Conservation (phyloP, 2,329 filamentous ascomycete species). For the Trichoderma citrinoviride region DNA sequence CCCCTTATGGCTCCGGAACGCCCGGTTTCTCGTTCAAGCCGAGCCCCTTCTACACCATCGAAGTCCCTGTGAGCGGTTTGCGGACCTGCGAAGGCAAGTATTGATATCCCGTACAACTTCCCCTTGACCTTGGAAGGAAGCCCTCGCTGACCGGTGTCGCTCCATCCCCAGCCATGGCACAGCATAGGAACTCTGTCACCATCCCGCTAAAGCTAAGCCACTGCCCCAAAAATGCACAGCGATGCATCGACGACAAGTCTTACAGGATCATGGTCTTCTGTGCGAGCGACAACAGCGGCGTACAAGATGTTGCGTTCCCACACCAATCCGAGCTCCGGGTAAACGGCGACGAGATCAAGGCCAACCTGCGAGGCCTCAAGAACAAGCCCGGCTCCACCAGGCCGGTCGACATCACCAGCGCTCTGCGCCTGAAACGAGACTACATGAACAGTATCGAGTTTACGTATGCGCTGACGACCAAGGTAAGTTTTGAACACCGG, state of each 20-base stretch:
- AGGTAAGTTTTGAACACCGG: slow-evolving; percentile 46
- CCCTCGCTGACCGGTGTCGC: neutral
- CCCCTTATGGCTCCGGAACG: slow-evolving; percentile 24
- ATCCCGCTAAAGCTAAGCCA: slow-evolving; percentile 50
- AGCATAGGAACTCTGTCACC: slow-evolving; percentile 49
- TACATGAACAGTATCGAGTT: slow-evolving; percentile 79
- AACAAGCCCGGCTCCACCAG: slow-evolving; percentile 94
- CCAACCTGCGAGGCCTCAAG: slow-evolving; percentile 91
- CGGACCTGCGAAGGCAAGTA: slow-evolving; percentile 70
- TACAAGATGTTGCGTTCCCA: slow-evolving; percentile 82
- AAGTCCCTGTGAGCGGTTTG: slow-evolving; percentile 61
- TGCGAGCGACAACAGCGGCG: slow-evolving; percentile 59
- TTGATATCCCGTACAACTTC: too few relatives aligned
- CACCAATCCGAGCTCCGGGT: slow-evolving; percentile 90
- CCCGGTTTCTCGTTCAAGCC: slow-evolving; percentile 51
- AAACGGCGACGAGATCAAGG: slow-evolving; percentile 82
- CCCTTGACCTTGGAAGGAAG: too few relatives aligned
- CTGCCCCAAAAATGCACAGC: slow-evolving; percentile 50
- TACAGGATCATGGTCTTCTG: slow-evolving; percentile 82
- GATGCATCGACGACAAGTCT: slow-evolving; percentile 58
- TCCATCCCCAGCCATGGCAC: slow-evolving; percentile 49
- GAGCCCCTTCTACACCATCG: slow-evolving; percentile 81
- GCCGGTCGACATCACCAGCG: slow-evolving; percentile 83
- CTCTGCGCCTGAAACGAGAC: slow-evolving; percentile 65
- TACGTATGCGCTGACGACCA: slow-evolving; percentile 87